Evolutionary conservation across 2,329 filamentous ascomycete genomes (phyloP).

Genomic region (Pseudocercospora pini-densiflorae): DNA sequence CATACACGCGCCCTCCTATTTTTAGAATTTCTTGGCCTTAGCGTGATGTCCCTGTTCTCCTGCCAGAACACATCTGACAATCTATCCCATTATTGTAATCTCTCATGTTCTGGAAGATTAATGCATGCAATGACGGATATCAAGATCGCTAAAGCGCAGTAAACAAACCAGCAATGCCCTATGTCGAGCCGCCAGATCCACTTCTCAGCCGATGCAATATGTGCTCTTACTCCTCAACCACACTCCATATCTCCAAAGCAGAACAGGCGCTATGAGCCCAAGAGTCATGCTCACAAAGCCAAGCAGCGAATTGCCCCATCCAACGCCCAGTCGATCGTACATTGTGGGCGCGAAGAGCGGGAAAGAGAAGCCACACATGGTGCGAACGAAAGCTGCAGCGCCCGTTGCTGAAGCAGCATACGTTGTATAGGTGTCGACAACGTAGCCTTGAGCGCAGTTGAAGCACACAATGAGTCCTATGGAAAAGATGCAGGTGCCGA

Average conservation of each 20-base stretch:
- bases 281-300: conserved; percentile 28
- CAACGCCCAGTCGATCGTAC: conserved; percentile 44
- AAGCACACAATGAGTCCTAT: conserved; percentile 32
- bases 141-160: too few species aligned
- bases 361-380: conserved; percentile 55
- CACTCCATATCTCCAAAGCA: conserved; percentile 30
- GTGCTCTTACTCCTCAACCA: conserved; percentile 29
- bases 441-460: conserved; percentile 40
- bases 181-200: background rate
- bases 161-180: too few species aligned
- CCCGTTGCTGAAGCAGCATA: conserved; percentile 55
- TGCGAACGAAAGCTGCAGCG: conserved; percentile 52
- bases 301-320: conserved; percentile 44
- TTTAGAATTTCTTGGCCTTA: background rate
- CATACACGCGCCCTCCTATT: background rate
- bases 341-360: conserved; percentile 54
- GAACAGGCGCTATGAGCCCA: conserved; percentile 25
- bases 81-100: too few species aligned
- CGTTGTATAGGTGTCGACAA: conserved; percentile 53
- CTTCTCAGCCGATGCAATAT: conserved; percentile 23
- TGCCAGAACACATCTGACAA: too few species aligned
- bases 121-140: too few species aligned
- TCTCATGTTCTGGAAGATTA: too few species aligned
- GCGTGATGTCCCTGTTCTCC: too few species aligned
- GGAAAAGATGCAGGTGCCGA: conserved; percentile 30